phyloP scores from a whole-genome alignment of 2,329 filamentous ascomycete genomes.

The Beauveria sp. region DNA sequence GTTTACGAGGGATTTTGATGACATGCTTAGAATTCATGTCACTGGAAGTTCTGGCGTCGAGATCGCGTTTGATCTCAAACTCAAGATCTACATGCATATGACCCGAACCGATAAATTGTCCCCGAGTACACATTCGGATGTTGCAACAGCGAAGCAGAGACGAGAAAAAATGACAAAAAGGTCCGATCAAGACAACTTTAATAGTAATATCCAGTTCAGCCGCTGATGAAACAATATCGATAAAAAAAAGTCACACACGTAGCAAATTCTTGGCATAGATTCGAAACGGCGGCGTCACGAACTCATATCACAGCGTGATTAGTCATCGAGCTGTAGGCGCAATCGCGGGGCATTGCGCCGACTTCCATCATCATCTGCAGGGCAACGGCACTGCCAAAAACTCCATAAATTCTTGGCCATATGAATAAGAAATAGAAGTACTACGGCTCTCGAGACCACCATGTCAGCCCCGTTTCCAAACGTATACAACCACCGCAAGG shows the following conservation, averaged over 20 bases:
- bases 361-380: neutral
- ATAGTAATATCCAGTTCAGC: too few species aligned
- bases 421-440: neutral
- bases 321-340: neutral
- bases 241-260: neutral
- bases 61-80: too few species aligned
- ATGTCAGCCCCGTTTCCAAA: constrained; percentile 58
- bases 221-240: too few species aligned
- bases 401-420: neutral
- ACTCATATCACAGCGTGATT: neutral
- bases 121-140: too few species aligned
- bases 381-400: neutral
- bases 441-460: neutral
- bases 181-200: too few species aligned
- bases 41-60: too few species aligned
- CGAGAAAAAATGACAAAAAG: too few species aligned
- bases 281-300: neutral
- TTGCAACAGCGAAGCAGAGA: too few species aligned
- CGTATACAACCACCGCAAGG: constrained; percentile 75
- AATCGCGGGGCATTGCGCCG: neutral
- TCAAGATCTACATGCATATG: too few species aligned
- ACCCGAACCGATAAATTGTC: too few species aligned
- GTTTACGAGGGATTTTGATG: neutral
- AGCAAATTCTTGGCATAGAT: neutral
- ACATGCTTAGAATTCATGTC: too few species aligned